These are phyloP conservation scores for Neopestalotiopsis sp. DNA, from an alignment of 2,329 filamentous ascomycete genomes.

Conservation along the genomic window DNA sequence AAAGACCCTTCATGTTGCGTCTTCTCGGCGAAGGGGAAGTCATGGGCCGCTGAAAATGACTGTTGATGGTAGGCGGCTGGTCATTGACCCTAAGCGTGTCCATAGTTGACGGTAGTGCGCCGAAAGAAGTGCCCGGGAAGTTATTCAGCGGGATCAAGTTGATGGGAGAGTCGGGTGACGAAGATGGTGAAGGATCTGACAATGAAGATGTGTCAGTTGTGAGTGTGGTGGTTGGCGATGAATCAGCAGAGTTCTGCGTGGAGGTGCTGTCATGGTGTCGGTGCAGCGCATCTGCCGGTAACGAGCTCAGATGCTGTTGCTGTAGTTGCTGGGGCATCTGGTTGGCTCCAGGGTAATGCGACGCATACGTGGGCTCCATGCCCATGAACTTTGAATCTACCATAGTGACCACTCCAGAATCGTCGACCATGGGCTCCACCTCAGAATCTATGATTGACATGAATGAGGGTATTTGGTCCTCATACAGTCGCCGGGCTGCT, in stretches of 20 bases:
- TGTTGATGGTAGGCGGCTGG: constrained; percentile 27
- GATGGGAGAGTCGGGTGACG: constrained; percentile 88
- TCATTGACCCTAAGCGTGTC: constrained; percentile 54
- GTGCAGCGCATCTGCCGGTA: constrained; percentile 60
- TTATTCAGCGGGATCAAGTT: constrained; percentile 74
- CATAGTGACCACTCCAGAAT: constrained; percentile 55
- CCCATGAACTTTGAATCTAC: constrained; percentile 59
- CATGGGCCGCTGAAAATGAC: constrained; percentile 61
- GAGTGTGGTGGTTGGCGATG: constrained; percentile 91
- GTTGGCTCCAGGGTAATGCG: constrained; percentile 31
- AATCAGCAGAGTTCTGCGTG: constrained; percentile 81
- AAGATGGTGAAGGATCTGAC: constrained; percentile 88
- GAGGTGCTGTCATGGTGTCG: constrained; percentile 80
- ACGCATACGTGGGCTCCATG: constrained; percentile 46
- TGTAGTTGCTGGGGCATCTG: constrained; percentile 40
- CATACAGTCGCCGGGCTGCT: constrained; percentile 64
- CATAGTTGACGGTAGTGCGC: constrained; percentile 49
- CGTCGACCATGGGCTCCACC: constrained; percentile 58
- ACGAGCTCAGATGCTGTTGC: constrained; percentile 42
- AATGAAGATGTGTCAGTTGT: constrained; percentile 90
- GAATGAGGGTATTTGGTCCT: constrained; percentile 76
- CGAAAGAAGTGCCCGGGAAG: constrained; percentile 68
- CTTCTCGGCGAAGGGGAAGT: constrained; percentile 74
- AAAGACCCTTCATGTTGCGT: constrained; percentile 84
- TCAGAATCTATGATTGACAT: constrained; percentile 78